Evolutionary conservation across 345 rosid species (phyloP).

Genomic region (Citropsis articulata): DNA sequence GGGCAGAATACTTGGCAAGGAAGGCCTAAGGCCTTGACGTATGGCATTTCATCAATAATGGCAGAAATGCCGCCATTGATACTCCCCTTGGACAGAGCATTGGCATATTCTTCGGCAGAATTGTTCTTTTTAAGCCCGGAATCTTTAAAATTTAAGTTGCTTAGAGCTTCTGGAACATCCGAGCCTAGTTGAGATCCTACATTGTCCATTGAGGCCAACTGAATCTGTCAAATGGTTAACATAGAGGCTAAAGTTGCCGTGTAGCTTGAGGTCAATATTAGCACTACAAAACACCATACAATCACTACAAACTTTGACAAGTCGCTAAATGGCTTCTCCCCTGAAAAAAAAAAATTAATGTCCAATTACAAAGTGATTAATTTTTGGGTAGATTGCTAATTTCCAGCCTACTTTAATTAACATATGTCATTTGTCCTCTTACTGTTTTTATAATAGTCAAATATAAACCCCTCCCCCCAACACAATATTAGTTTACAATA

Average conservation of each 20-base stretch:
- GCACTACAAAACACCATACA: slow-evolving; percentile 33
- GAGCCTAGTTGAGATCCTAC: neutral
- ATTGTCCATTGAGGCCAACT: neutral
- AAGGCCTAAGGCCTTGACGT: slow-evolving; percentile 13
- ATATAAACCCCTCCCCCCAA: too few species aligned
- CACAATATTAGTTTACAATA: too few species aligned
- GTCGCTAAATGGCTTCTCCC: slow-evolving; percentile 25
- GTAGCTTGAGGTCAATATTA: slow-evolving; percentile 37
- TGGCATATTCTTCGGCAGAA: neutral
- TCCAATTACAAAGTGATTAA: too few species aligned
- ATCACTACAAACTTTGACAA: slow-evolving; percentile 33
- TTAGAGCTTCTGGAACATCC: neutral
- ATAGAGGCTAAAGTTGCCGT: slow-evolving; percentile 2
- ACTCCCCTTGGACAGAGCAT: neutral
- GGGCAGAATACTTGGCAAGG: neutral
- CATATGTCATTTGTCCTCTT: too few species aligned
- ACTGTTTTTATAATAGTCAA: too few species aligned
- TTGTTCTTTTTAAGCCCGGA: neutral
- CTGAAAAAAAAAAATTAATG: neutral
- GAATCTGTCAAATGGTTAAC: neutral
- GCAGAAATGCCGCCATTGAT: slow-evolving; percentile 31
- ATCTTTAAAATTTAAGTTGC: neutral
- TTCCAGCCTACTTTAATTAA: too few species aligned
- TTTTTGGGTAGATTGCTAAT: too few species aligned
- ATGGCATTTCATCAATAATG: slow-evolving; percentile 34